These are phyloP conservation scores for Talaromyces sp. DNA, from an alignment of 2,329 filamentous ascomycete species.

Conservation along the genomic window DNA sequence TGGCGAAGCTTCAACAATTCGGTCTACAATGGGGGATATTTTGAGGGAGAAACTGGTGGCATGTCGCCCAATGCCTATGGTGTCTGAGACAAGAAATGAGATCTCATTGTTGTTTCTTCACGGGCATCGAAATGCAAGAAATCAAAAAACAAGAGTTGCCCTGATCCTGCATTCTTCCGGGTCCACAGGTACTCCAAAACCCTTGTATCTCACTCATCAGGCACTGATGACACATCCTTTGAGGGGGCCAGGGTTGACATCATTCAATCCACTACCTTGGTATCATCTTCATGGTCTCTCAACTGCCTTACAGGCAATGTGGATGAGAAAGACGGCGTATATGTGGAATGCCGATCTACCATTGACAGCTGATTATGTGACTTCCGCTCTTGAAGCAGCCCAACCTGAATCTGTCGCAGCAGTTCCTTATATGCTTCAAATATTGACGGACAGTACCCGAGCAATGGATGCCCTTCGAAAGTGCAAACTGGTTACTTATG, in stretches of 20 bases:
- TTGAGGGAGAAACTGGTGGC: constrained; percentile 26
- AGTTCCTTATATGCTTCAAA: constrained; percentile 47
- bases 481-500: constrained; percentile 46
- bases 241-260: constrained; percentile 40
- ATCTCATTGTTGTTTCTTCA: constrained; percentile 21
- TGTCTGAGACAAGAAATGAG: constrained; percentile 9
- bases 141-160: constrained; percentile 35
- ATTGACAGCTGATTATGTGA: constrained; percentile 40
- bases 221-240: constrained; percentile 42
- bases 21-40: constrained; percentile 34
- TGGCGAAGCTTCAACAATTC: constrained; percentile 38
- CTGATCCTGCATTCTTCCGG: constrained; percentile 54
- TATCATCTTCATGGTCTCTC: constrained; percentile 50
- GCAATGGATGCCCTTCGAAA: constrained; percentile 40
- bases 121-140: constrained; percentile 25
- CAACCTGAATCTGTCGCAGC: constrained; percentile 45
- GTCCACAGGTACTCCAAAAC: constrained; percentile 53
- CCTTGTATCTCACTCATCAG: constrained; percentile 48
- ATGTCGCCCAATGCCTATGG: constrained; percentile 28
- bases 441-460: constrained; percentile 40
- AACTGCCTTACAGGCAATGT: constrained; percentile 49
- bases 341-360: constrained; percentile 47
- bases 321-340: constrained; percentile 45
- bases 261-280: constrained; percentile 49
- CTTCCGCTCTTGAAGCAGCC: constrained; percentile 39